phyloP scores from a whole-genome alignment of 805 yeast species.

The Candida namnaoensis region DNA sequence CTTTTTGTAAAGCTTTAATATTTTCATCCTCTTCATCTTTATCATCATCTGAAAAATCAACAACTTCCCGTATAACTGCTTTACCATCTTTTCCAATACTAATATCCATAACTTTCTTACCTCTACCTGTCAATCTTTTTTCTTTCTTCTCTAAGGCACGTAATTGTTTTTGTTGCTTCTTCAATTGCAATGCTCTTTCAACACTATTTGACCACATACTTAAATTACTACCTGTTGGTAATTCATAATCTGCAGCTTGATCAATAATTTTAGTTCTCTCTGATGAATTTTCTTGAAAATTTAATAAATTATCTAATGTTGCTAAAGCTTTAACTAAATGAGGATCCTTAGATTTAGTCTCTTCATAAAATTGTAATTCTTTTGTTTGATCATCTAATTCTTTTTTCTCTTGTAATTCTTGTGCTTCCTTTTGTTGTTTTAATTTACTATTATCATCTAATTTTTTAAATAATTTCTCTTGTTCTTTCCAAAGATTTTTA shows the following conservation, averaged over 20 bases:
- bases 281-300: constrained; percentile 79
- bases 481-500: constrained; percentile 58
- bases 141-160: constrained; percentile 56
- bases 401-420: constrained; percentile 24
- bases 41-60: constrained; percentile 22
- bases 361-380: constrained; percentile 34
- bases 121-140: constrained; percentile 58
- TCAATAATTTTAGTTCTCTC: constrained; percentile 91
- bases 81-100: constrained; percentile 71
- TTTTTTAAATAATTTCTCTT: constrained; percentile 52
- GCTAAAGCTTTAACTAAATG: constrained; percentile 65
- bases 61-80: constrained; percentile 50
- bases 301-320: constrained; percentile 61
- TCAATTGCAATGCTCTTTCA: constrained; percentile 81
- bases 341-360: constrained; percentile 35
- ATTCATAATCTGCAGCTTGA: constrained; percentile 81
- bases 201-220: constrained; percentile 77
- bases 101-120: constrained; percentile 68
- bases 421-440: constrained; percentile 22
- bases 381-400: constrained; percentile 31
- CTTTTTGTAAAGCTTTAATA: constrained; percentile 19
- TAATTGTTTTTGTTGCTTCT: constrained; percentile 72
- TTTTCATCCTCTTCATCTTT: constrained; percentile 27
- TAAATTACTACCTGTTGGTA: constrained; percentile 39
- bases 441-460: constrained; percentile 41